phyloP scores from a whole-genome alignment of 2,329 filamentous ascomycete species.

The Remersonia thermophila region DNA sequence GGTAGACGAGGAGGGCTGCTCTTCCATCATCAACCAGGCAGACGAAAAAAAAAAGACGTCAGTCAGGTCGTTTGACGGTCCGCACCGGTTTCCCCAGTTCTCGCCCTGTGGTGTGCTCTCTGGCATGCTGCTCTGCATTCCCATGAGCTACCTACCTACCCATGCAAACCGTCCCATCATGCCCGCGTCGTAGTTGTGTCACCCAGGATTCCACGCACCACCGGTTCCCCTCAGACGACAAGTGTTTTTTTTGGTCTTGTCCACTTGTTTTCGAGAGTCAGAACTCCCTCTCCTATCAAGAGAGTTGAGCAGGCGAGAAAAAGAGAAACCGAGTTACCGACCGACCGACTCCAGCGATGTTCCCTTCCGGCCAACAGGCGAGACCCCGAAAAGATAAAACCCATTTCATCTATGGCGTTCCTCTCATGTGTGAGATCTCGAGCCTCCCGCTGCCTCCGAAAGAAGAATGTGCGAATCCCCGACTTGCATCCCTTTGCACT shows the following conservation, averaged over 20 bases:
- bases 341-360: constrained; percentile 19
- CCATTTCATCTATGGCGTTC: constrained; percentile 4
- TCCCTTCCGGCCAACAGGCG: constrained; percentile 15
- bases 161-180: constrained; percentile 8
- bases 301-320: constrained; percentile 16
- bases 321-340: constrained; percentile 18
- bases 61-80: no score
- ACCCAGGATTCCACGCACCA: constrained; percentile 17
- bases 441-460: constrained; percentile 7
- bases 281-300: constrained; percentile 13
- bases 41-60: no score
- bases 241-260: constrained; percentile 11
- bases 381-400: not conserved
- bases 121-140: constrained; percentile 17
- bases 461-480: constrained; percentile 7
- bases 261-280: constrained; percentile 15
- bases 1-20: not conserved
- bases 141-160: constrained; percentile 22
- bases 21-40: no score
- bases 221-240: constrained; percentile 17
- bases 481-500: constrained; percentile 1
- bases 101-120: not conserved
- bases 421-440: constrained; percentile 4
- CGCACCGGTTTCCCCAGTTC: no score
- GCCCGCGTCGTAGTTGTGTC: not conserved